Conservation (phyloP, 805 yeast species). For the Suhomyces prunicola region DNA sequence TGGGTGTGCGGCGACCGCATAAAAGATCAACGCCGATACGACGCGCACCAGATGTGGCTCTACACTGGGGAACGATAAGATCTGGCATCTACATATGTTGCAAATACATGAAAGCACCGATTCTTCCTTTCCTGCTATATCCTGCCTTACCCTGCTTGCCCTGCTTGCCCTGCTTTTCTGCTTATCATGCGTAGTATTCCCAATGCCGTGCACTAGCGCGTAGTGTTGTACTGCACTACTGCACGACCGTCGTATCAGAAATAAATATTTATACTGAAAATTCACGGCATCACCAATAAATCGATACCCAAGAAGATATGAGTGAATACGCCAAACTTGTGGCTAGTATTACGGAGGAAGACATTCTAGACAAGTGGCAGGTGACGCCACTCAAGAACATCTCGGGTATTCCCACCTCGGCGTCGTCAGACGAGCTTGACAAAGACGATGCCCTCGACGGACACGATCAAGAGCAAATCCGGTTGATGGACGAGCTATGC, state of each 20-base stretch:
- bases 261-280: not conserved
- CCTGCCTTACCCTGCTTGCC: no score
- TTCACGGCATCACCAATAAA: not conserved
- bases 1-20: constrained; percentile 2
- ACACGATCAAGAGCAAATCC: constrained; percentile 91
- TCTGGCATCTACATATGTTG: no score
- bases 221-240: not conserved
- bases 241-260: constrained; percentile 1
- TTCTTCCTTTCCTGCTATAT: no score
- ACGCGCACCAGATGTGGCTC: not conserved
- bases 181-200: not conserved
- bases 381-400: constrained; percentile 61
- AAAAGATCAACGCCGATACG: not conserved
- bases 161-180: not conserved
- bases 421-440: constrained; percentile 21
- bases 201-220: no score
- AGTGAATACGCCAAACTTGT: constrained; percentile 50
- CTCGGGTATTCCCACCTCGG: constrained; percentile 52
- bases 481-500: constrained; percentile 94
- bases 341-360: constrained; percentile 43
- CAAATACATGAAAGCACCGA: no score
- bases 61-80: no score
- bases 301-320: constrained; percentile 4
- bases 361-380: constrained; percentile 57
- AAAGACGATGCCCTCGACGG: constrained; percentile 62